These are phyloP conservation scores for Avena sativa DNA, from an alignment of 176 grass and related monocot species.

Conservation along the genomic window DNA sequence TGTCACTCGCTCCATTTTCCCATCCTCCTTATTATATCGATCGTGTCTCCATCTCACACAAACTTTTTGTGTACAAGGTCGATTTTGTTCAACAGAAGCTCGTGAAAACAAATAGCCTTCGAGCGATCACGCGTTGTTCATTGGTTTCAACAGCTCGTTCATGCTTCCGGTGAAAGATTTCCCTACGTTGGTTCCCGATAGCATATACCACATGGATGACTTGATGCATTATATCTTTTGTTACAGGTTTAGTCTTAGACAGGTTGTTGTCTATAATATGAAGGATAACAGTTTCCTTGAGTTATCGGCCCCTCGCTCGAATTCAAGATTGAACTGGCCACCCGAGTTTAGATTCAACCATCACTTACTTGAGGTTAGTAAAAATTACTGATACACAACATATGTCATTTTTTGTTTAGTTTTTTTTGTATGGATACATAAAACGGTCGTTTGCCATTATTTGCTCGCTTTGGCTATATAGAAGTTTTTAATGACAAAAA, in stretches of 20 bases:
- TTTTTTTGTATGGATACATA: not conserved
- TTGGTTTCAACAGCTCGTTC: conserved; percentile 10
- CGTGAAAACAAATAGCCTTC: not conserved
- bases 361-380: conserved; percentile 6
- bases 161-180: not conserved
- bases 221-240: not conserved
- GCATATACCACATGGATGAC: not conserved
- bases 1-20: too few species aligned
- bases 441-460: too few species aligned
- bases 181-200: not conserved
- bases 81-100: not conserved
- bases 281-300: not conserved
- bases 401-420: not conserved
- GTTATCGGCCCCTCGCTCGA: not conserved
- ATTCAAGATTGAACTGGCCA: conserved; percentile 9
- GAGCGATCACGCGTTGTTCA: conserved; percentile 1
- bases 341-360: not conserved
- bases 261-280: not conserved
- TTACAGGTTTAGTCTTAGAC: not conserved
- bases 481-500: too few species aligned
- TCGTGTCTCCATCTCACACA: too few species aligned
- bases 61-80: not conserved
- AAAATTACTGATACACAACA: not conserved
- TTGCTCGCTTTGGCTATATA: too few species aligned
- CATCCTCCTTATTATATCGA: too few species aligned